phyloP scores from a whole-genome alignment of 352 stramenopile species.

The Phytophthora cryptogea region DNA sequence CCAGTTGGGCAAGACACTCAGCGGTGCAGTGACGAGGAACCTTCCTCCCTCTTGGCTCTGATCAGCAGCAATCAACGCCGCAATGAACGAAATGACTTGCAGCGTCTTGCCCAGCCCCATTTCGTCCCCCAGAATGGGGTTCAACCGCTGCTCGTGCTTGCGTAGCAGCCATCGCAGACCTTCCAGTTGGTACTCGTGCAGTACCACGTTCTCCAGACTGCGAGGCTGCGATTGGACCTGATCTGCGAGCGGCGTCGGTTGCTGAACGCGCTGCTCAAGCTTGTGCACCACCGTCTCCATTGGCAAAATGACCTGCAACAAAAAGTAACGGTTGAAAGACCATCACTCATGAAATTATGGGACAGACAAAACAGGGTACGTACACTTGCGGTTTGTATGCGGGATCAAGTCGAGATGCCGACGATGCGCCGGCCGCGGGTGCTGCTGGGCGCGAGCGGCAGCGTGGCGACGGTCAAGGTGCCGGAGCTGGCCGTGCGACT shows the following conservation, averaged over 20 bases:
- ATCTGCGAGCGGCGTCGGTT: slow-evolving; percentile 28
- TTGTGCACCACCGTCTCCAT: slow-evolving; percentile 58
- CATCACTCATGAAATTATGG: slow-evolving; percentile 26
- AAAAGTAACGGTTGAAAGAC: no score
- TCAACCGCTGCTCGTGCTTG: slow-evolving; percentile 65
- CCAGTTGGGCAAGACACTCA: slow-evolving; percentile 87
- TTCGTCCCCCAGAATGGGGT: slow-evolving; percentile 80
- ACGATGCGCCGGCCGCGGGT: slow-evolving; percentile 43
- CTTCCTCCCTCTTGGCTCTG: slow-evolving; percentile 9
- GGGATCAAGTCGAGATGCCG: slow-evolving; percentile 10
- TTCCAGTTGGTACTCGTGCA: slow-evolving; percentile 76
- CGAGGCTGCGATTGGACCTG: slow-evolving; percentile 29
- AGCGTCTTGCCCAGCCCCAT: slow-evolving; percentile 88
- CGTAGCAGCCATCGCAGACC: slow-evolving; percentile 68
- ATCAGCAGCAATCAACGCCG: slow-evolving; percentile 38
- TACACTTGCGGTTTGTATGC: no score
- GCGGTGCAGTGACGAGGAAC: slow-evolving; percentile 68
- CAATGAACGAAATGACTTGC: slow-evolving; percentile 76
- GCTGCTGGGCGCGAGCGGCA: slow-evolving; percentile 81
- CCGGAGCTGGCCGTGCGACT: slow-evolving; percentile 80
- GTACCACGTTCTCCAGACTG: slow-evolving; percentile 54
- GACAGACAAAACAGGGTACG: no score
- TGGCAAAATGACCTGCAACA: slow-evolving; percentile 1
- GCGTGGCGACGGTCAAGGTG: slow-evolving; percentile 88
- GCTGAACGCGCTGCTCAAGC: slow-evolving; percentile 39